These are phyloP conservation scores for Colletotrichum orchidophilum DNA, from an alignment of 2,329 filamentous ascomycete species.

Conservation along the genomic window DNA sequence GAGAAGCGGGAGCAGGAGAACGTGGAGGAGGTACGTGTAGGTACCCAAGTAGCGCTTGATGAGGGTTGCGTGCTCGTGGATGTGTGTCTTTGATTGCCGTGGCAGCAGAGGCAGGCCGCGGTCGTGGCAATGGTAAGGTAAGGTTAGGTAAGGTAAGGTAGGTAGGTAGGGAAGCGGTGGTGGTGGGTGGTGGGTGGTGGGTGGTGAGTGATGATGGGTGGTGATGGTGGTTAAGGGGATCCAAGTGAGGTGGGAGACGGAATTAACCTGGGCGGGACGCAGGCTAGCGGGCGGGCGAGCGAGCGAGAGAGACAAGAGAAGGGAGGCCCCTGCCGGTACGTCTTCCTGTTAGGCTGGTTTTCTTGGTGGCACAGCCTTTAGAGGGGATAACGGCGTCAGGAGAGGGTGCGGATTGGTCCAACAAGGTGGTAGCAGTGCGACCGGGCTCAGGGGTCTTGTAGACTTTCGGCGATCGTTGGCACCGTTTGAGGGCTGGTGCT, in stretches of 20 bases:
- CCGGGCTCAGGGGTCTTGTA: conserved; percentile 33
- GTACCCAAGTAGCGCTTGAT: background rate
- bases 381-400: conserved; percentile 28
- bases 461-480: conserved; percentile 32
- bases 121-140: background rate
- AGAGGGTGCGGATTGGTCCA: conserved; percentile 25
- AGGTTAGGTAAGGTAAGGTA: too few relatives aligned
- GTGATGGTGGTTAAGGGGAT: conserved; percentile 4
- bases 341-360: conserved; percentile 24
- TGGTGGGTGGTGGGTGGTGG: too few relatives aligned
- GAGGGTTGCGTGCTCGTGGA: background rate
- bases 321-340: conserved; percentile 26
- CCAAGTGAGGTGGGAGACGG: conserved; percentile 5
- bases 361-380: conserved; percentile 29
- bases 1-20: background rate
- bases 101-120: background rate
- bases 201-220: too few relatives aligned
- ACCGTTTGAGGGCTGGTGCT: conserved; percentile 32
- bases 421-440: conserved; percentile 18
- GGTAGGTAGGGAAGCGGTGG: background rate
- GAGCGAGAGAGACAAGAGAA: conserved; percentile 30
- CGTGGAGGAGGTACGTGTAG: background rate
- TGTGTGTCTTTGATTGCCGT: background rate
- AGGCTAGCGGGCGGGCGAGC: conserved; percentile 11
- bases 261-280: conserved; percentile 22